Evolutionary conservation across 495 filamentous ascomycete species (phyloP), one percentile per base, ranked within the genome.

Genomic region (Penicillium waksmanii): DNA sequence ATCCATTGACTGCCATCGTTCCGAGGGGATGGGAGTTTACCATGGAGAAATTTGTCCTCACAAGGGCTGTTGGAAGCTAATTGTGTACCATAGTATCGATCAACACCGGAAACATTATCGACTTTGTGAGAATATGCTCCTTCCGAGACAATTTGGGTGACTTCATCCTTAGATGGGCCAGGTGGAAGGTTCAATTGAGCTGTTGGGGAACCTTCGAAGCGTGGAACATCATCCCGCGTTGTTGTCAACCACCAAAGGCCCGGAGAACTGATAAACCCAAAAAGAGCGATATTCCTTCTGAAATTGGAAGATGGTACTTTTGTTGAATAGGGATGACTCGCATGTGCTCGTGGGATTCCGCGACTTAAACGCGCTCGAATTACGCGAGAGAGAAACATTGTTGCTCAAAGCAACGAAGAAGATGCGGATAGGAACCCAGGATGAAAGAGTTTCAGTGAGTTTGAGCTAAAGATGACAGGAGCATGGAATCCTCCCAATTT

Each of bases 11-110:
- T 63, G 17, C 51, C 66, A 6, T 67, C 59, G 3, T 69, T 60
- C 49, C 68, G 68, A 17, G 79, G 77, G 11, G 75, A 77, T 4
- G 73, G 61, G 58, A 82, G 66, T 38, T 57, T 63, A 8, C 79
- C 78, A 59, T 84, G 79, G 35, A 73, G 64, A 58, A 77, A 81
- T 10, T 61, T 63, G 62, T 84, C 81, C 60, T 84, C 80, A 52
- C 79, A 82, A 0, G 72, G 75, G 36, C 58, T 70, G 59, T 81
- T 84, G 5, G 79, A 79, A 1, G 73, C 68, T 15, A 82, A 31
- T 55, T 80, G 80, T 7, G 71, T 55, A 43, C 76, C 77, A 49
- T 83, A 78, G 56, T 81, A 83, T 59, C 77, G 66, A 11, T 35
- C 48, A 19, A 83, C 64, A 11, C 74, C 75, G 3, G 69, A 31